These are phyloP conservation scores for Adansonia gregorii DNA, from an alignment of 441 rosid species.

Conservation along the genomic window DNA sequence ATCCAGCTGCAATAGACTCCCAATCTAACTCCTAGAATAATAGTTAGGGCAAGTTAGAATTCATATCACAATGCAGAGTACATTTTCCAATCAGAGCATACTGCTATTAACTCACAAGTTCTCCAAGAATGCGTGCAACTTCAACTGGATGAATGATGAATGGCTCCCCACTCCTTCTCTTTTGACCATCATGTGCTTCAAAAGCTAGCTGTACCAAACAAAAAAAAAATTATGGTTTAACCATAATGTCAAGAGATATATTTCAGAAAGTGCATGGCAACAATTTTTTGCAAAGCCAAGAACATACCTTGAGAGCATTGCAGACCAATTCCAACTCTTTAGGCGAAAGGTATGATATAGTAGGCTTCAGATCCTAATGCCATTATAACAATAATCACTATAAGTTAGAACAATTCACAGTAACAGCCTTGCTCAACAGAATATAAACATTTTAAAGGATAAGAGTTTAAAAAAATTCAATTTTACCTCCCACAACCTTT, in stretches of 20 bases:
- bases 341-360: constrained; percentile 75
- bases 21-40: constrained; percentile 87
- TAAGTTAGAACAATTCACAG: constrained; percentile 19
- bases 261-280: constrained; percentile 12
- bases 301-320: constrained; percentile 74
- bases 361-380: constrained; percentile 75
- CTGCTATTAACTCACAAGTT: constrained; percentile 70
- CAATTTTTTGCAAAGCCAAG: constrained; percentile 25
- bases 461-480: constrained; percentile 17
- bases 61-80: constrained; percentile 28
- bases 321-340: constrained; percentile 82
- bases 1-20: constrained; percentile 98
- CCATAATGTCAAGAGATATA: constrained; percentile 22
- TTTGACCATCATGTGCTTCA: constrained; percentile 92
- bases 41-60: constrained; percentile 34
- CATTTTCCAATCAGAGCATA: constrained; percentile 23
- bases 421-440: not conserved
- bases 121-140: constrained; percentile 90
- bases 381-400: constrained; percentile 33
- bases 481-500: constrained; percentile 94
- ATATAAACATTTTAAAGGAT: not conserved
- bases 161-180: constrained; percentile 91
- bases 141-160: constrained; percentile 93
- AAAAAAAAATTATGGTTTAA: constrained; percentile 35
- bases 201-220: constrained; percentile 77